Percentiles rank a stretch among this genome's conserved stretches.
Conservation (phyloP, 1,284 basidiomycete species). For the Ceratobasidium sp. region DNA sequence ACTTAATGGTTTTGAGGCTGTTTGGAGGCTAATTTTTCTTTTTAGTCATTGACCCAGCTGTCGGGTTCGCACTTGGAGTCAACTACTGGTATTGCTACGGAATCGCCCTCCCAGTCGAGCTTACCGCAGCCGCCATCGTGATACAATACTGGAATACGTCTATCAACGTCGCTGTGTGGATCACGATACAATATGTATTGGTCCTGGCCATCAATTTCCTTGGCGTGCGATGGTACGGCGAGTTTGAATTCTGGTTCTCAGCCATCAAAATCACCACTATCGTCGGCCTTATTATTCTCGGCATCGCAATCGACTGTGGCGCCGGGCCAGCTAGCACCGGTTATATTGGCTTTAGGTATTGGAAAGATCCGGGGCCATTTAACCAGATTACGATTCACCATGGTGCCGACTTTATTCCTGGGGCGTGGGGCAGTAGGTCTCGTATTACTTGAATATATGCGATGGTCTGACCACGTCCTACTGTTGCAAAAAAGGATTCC, state of each 20-base stretch:
- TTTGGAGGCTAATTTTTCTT: neutral
- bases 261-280: conserved; percentile 57
- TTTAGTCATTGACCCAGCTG: conserved; percentile 16
- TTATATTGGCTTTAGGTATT: conserved; percentile 71
- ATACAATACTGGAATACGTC: conserved; percentile 52
- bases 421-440: too few species aligned
- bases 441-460: too few species aligned
- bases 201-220: conserved; percentile 49
- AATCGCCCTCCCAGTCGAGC: conserved; percentile 12
- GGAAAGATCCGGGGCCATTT: conserved; percentile 78
- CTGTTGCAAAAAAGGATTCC: conserved; percentile 51
- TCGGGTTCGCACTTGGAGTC: conserved; percentile 61
- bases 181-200: conserved; percentile 50
- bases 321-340: conserved; percentile 17
- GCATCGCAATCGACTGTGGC: conserved; percentile 53
- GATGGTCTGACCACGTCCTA: too few species aligned
- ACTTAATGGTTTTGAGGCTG: neutral
- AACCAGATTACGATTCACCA: conserved; percentile 49
- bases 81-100: conserved; percentile 52
- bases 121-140: conserved; percentile 48
- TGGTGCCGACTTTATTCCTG: conserved; percentile 57
- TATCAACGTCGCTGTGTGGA: conserved; percentile 44
- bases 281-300: conserved; percentile 57
- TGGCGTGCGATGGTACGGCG: conserved; percentile 51
- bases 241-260: conserved; percentile 57